Evolutionary conservation across 495 filamentous ascomycete species (phyloP).

Genomic region (Hypoxylon intermedium): DNA sequence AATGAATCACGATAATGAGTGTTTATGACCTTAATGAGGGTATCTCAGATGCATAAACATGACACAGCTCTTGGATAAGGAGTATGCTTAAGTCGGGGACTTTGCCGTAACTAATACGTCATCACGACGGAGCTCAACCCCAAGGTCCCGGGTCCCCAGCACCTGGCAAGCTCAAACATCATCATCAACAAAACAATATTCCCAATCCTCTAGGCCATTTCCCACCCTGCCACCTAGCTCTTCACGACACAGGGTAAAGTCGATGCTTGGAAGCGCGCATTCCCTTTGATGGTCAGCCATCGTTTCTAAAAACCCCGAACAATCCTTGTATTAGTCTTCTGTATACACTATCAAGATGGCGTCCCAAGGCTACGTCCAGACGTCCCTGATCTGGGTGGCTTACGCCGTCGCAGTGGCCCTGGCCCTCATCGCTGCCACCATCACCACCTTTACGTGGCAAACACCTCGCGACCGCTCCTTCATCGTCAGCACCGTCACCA

Average conservation of each 20-base stretch:
- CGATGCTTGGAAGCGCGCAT: constrained; percentile 13
- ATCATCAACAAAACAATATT: constrained; percentile 30
- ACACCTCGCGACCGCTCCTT: constrained; percentile 82
- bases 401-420: constrained; percentile 81
- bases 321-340: constrained; percentile 22
- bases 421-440: constrained; percentile 71
- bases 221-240: too few species aligned
- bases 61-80: neutral
- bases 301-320: constrained; percentile 6
- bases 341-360: constrained; percentile 64
- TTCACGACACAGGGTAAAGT: constrained; percentile 31
- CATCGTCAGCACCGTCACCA: constrained; percentile 79
- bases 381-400: constrained; percentile 88
- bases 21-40: neutral
- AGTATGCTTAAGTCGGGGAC: constrained; percentile 2
- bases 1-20: neutral
- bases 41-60: neutral
- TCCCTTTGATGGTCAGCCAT: constrained; percentile 8
- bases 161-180: constrained; percentile 23
- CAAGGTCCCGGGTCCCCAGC: too few species aligned
- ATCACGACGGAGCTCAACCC: constrained; percentile 25
- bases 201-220: constrained; percentile 22
- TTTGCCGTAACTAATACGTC: constrained; percentile 30
- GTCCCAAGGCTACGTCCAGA: constrained; percentile 69
- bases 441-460: constrained; percentile 89